Conservation (phyloP, 345 rosid genomes). For the Camelina sativa region DNA sequence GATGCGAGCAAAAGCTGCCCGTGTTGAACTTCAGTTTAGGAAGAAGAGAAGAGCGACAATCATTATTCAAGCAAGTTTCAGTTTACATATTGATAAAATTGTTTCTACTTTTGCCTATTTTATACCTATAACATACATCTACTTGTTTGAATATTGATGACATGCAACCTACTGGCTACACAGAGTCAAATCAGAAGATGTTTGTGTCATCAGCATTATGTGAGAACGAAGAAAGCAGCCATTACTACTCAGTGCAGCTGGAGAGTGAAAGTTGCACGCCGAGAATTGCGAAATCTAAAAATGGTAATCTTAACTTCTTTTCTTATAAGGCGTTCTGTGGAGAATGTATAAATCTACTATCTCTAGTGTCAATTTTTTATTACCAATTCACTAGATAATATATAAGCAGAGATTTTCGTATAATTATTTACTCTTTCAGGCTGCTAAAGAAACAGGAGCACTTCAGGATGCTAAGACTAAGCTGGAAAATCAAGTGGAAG, state of each 20-base stretch:
- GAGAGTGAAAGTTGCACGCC: slow-evolving; percentile 77
- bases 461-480: slow-evolving; percentile 50
- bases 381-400: slow-evolving; percentile 1
- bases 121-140: slow-evolving; percentile 1
- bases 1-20: slow-evolving; percentile 80
- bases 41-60: slow-evolving; percentile 72
- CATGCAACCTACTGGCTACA: slow-evolving; percentile 30
- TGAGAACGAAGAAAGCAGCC: slow-evolving; percentile 68
- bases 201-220: slow-evolving; percentile 55
- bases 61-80: slow-evolving; percentile 67
- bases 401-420: slow-evolving; percentile 6
- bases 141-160: slow-evolving; percentile 27
- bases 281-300: slow-evolving; percentile 77
- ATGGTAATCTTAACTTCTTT: slow-evolving; percentile 52
- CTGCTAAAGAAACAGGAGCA: slow-evolving; percentile 50
- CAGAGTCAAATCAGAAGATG: slow-evolving; percentile 77
- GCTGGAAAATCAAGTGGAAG: slow-evolving; percentile 48
- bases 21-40: slow-evolving; percentile 62
- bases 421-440: slow-evolving; percentile 30
- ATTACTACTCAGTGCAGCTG: slow-evolving; percentile 76
- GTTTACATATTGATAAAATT: slow-evolving; percentile 14
- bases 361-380: background rate
- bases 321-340: background rate
- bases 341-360: background rate
- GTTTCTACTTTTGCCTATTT: slow-evolving; percentile 26